phyloP scores from a whole-genome alignment of 75 land plant genomes.

The Sequoia sempervirens region DNA sequence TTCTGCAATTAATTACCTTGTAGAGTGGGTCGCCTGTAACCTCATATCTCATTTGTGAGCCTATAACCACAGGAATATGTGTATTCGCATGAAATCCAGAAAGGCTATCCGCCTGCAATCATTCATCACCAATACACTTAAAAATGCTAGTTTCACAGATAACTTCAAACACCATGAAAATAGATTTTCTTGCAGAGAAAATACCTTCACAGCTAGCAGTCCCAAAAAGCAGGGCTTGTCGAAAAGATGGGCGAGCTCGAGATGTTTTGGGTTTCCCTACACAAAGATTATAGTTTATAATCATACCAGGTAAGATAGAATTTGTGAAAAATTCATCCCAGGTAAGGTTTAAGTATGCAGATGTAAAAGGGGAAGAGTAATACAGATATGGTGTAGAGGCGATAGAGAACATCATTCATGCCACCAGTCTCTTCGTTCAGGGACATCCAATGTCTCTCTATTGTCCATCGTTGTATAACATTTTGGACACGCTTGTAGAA shows the following conservation, averaged over 20 bases:
- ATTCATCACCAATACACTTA: neutral
- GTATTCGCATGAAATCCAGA: slow-evolving; percentile 95
- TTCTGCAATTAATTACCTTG: slow-evolving; percentile 45
- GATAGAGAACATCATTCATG: slow-evolving; percentile 95
- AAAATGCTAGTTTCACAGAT: neutral
- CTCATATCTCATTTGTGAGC: slow-evolving; percentile 94
- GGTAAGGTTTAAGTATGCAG: neutral
- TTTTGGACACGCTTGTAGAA: slow-evolving; percentile 68
- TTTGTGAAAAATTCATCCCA: neutral
- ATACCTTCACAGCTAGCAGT: slow-evolving; percentile 45
- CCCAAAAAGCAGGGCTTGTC: slow-evolving; percentile 97
- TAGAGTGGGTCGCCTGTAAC: slow-evolving; percentile 82
- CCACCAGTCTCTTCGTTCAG: slow-evolving; percentile 96
- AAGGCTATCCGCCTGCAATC: slow-evolving; percentile 67
- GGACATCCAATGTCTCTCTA: slow-evolving; percentile 75
- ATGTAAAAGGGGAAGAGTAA: neutral
- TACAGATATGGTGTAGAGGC: slow-evolving; percentile 66
- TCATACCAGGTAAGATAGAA: neutral
- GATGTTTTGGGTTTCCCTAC: slow-evolving; percentile 67
- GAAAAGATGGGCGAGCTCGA: slow-evolving; percentile 83
- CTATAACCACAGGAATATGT: slow-evolving; percentile 89
- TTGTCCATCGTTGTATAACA: slow-evolving; percentile 54
- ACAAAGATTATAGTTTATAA: neutral
- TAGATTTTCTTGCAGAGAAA: no score
- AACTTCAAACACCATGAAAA: no score